phyloP scores from a whole-genome alignment of 805 yeast species.

The Metahyphopichia silvanorum region DNA sequence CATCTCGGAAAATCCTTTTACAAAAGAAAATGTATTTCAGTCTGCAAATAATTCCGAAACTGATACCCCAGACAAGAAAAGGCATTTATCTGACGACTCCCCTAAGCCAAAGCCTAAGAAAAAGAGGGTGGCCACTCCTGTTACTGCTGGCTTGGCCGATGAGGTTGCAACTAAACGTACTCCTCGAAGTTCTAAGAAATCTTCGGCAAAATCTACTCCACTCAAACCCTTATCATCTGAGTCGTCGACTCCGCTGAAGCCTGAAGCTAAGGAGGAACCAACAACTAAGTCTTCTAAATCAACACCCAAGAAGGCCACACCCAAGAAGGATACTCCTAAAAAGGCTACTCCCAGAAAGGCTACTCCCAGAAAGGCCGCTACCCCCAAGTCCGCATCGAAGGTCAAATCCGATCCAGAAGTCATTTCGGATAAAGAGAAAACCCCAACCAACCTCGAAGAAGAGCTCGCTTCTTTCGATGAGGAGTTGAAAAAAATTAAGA shows the following conservation, averaged over 20 bases:
- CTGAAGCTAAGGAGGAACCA: not conserved
- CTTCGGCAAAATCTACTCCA: not conserved
- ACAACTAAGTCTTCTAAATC: conserved; percentile 3
- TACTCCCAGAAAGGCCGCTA: conserved; percentile 3
- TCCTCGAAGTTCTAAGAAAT: not conserved
- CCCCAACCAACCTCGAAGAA: conserved; percentile 3
- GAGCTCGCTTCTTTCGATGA: conserved; percentile 16
- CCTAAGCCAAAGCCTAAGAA: not conserved
- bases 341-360: conserved; percentile 4
- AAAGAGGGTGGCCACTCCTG: not conserved
- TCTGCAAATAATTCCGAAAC: conserved; percentile 13
- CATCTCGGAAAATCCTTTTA: conserved; percentile 18
- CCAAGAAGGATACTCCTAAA: conserved; percentile 1
- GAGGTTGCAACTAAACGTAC: not conserved
- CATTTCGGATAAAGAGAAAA: not conserved
- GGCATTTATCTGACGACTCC: conserved; percentile 3
- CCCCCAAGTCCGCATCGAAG: conserved; percentile 2
- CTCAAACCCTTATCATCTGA: too few relatives aligned
- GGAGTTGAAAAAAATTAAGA: conserved; percentile 13
- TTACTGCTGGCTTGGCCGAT: not conserved
- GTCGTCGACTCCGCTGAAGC: too few relatives aligned
- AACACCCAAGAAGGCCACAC: conserved; percentile 2
- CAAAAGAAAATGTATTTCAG: conserved; percentile 35
- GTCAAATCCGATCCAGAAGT: conserved; percentile 1
- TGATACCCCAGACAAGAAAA: conserved; percentile 2